Conservation (phyloP, 169 alveolate species). For the Plasmodium falciparum region DNA sequence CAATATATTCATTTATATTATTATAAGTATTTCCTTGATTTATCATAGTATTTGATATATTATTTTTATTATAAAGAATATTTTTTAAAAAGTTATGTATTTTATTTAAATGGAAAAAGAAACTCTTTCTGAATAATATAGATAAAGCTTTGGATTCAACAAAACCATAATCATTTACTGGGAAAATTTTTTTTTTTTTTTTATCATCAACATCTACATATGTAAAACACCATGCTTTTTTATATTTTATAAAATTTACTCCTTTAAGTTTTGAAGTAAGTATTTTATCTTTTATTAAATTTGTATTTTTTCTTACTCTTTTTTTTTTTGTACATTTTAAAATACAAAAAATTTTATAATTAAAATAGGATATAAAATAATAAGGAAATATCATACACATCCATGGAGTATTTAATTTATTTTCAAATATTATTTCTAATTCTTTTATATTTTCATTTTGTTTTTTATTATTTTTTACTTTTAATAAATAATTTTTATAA, state of each 20-base stretch:
- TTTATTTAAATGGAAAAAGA: conserved; percentile 48
- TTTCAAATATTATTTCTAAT: conserved; percentile 48
- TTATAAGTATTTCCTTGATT: not conserved
- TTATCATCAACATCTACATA: conserved; percentile 81
- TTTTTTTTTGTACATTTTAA: conserved; percentile 25
- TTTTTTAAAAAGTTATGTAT: conserved; percentile 53
- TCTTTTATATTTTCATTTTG: conserved; percentile 14
- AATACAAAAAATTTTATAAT: conserved; percentile 27
- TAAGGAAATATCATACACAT: conserved; percentile 64
- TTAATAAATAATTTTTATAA: conserved; percentile 38
- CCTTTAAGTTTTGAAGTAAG: conserved; percentile 63
- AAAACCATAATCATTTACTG: conserved; percentile 80
- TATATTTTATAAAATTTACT: conserved; percentile 77
- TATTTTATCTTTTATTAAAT: conserved; percentile 26
- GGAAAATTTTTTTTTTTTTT: conserved; percentile 78
- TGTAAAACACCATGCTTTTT: conserved; percentile 82
- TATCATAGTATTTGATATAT: not conserved
- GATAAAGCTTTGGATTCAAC: conserved; percentile 81
- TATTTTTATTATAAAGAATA: conserved; percentile 16
- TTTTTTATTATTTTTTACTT: conserved; percentile 7
- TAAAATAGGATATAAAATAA: conserved; percentile 26
- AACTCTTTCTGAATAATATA: conserved; percentile 45
- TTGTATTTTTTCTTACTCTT: not conserved
- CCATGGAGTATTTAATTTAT: conserved; percentile 46
- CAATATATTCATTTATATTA: conserved; percentile 37